Evolutionary conservation across 2,329 filamentous ascomycete species (phyloP), one percentile per base, ranked within the genome.

Genomic region (Alternaria novae-zelandiae): DNA sequence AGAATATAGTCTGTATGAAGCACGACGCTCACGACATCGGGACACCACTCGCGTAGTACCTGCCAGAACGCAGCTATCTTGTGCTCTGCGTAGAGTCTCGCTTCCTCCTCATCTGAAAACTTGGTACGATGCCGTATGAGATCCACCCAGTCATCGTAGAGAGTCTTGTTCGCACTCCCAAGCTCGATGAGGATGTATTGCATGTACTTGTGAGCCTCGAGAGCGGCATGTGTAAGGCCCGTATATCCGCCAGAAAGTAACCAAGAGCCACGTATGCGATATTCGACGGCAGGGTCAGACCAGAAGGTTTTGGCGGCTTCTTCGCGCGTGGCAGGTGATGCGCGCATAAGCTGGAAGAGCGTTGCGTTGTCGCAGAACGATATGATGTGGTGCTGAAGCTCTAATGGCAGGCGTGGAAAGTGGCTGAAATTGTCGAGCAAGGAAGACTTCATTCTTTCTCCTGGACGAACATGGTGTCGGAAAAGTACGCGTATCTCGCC

Each of bases 331-430:
- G 44, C 11, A 15, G 12, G 41, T 13, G 66, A 70, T 2, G 63
- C 57, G 3, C 61, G 64, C 64, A 70, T 70, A 25, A 70, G 63
- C 50, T 61, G 63, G 26, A 69, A 70, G n/a, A 68, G 59, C 12
- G 63, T 66, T 20, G 60, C 50, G 44, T 25, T 30, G 49, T 65
- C 43, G 43, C 63, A 70, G 17, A 63, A 68, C 20, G 47, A 12
- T 9, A 70, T 12, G 32, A 68, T 54, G 13, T 58, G 45, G 44
- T 44, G 47, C 57, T 70, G 63, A 11, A 70, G 59, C 46, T 68
- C 66, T 10, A 45, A 43, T 11, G 64, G 64, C 28, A 70, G 23
- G 30, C 54, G 54, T 9, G 46, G n/a, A 43, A 64, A 66, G n/a
- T 5, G n/a, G 23, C 3, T 17, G 20, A 45, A 55, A 26, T 3